A percentile compares a stretch with the other conserved stretches of the same genome.
Evolutionary conservation across 1,284 basidiomycete species (phyloP).

Genomic region (Cryptococcus sp.): DNA sequence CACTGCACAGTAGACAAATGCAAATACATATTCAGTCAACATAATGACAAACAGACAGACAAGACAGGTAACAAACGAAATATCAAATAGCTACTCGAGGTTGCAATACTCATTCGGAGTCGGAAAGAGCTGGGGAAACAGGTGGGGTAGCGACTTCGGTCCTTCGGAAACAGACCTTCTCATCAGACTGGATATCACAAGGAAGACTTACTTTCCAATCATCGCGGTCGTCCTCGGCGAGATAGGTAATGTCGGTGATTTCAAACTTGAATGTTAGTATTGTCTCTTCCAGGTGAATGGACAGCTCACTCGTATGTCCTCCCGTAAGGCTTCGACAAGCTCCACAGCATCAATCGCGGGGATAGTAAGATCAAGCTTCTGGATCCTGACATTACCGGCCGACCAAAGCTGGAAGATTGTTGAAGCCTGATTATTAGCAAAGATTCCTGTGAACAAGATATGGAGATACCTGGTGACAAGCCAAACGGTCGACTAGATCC

Average conservation of each 20-base stretch:
- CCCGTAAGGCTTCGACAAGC: conserved; percentile 24
- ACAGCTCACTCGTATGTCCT: conserved; percentile 28
- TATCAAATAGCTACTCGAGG: background rate
- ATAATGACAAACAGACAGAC: background rate
- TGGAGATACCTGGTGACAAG: conserved; percentile 22
- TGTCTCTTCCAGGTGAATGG: background rate
- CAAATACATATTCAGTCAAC: background rate
- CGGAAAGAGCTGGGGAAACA: conserved; percentile 13
- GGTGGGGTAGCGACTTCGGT: conserved; percentile 7
- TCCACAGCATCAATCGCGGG: conserved; percentile 24
- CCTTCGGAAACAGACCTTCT: conserved; percentile 30
- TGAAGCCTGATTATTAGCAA: conserved; percentile 13
- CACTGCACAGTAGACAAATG: too few relatives aligned
- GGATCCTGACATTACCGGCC: conserved; percentile 34
- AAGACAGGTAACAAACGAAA: background rate
- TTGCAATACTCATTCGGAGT: conserved; percentile 14
- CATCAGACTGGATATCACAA: background rate
- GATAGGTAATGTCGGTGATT: conserved; percentile 25
- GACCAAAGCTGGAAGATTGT: conserved; percentile 40
- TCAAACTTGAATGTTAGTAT: conserved; percentile 26
- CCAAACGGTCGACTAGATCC: conserved; percentile 35
- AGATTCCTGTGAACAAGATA: background rate
- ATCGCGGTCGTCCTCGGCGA: conserved; percentile 32
- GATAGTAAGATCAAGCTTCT: conserved; percentile 31
- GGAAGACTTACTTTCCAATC: conserved; percentile 38